phyloP scores from a whole-genome alignment of 2,329 filamentous ascomycete genomes.

The Fonsecaea pedrosoi region DNA sequence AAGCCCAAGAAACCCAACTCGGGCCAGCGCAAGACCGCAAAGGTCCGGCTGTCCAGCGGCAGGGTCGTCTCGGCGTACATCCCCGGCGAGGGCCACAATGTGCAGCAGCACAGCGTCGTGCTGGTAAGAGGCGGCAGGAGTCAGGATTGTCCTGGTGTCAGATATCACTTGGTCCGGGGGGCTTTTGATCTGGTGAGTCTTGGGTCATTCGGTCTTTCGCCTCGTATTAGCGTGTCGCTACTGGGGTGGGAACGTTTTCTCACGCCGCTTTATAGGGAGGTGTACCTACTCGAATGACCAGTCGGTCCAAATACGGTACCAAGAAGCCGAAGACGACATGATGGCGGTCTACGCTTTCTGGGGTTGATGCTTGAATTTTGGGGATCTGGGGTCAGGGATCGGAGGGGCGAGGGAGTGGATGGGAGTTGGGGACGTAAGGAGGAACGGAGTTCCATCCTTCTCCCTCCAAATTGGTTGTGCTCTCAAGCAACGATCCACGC shows the following conservation, averaged over 20 bases:
- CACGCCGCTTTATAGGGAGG: slow-evolving; percentile 69
- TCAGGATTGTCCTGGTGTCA: slow-evolving; percentile 98
- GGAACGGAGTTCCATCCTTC: no score
- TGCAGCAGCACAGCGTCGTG: slow-evolving; percentile 98
- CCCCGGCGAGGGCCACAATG: slow-evolving; percentile 96
- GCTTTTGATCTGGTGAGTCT: slow-evolving; percentile 88
- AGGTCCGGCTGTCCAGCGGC: slow-evolving; percentile 85
- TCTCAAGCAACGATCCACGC: background rate
- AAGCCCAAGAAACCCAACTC: slow-evolving; percentile 99
- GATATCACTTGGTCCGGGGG: slow-evolving; percentile 90
- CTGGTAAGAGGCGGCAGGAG: slow-evolving; percentile 89
- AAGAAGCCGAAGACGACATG: slow-evolving; percentile 93
- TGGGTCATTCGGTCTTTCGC: background rate
- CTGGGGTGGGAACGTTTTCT: background rate
- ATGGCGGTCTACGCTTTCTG: background rate
- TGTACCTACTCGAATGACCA: slow-evolving; percentile 81
- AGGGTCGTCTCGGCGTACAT: slow-evolving; percentile 92
- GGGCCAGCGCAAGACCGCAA: slow-evolving; percentile 92
- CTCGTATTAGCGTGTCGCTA: slow-evolving; percentile 22
- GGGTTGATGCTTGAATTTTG: background rate
- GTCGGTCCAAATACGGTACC: slow-evolving; percentile 94
- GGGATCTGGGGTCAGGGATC: background rate
- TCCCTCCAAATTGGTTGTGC: background rate
- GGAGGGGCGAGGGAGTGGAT: background rate
- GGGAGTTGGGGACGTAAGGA: background rate